These are phyloP conservation scores for Pestalotiopsis sp. DNA, from an alignment of 2,329 filamentous ascomycete species.

Conservation along the genomic window DNA sequence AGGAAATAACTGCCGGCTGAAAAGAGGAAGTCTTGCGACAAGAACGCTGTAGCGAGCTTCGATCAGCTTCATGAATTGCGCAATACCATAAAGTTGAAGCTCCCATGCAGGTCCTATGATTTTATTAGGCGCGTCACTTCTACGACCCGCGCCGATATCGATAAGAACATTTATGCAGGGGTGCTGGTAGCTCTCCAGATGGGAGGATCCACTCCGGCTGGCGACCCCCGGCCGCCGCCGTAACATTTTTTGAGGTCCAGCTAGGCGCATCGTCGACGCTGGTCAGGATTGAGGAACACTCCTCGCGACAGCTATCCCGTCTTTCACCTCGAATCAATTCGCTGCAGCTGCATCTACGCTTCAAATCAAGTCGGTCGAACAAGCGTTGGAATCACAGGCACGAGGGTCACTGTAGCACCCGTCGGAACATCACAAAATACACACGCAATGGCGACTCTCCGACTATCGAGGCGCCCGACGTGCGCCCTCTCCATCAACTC, in stretches of 20 bases:
- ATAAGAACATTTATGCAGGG: not conserved
- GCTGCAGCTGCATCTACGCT: not conserved
- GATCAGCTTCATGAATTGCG: not conserved
- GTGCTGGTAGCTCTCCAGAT: not conserved
- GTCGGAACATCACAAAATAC: not conserved
- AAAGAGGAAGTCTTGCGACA: not conserved
- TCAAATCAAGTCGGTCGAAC: not conserved
- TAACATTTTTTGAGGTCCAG: not conserved
- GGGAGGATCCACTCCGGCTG: not conserved
- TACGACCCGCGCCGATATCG: not conserved
- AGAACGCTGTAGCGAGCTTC: not conserved
- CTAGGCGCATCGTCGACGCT: not conserved
- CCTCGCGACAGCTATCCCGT: not conserved
- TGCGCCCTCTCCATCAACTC: conserved; percentile 19
- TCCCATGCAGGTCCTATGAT: not conserved
- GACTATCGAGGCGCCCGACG: conserved; percentile 14
- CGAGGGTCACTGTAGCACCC: not conserved
- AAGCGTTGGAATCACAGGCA: not conserved
- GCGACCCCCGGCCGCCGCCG: not conserved
- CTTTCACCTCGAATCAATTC: not conserved
- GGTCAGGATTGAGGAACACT: not conserved
- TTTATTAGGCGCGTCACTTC: not conserved
- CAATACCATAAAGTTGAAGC: not conserved
- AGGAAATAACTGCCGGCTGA: not conserved
- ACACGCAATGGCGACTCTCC: conserved; percentile 14